Base-by-base conservation (phyloP, 306 rosid species). In the Coriaria nepalensis region DNA sequence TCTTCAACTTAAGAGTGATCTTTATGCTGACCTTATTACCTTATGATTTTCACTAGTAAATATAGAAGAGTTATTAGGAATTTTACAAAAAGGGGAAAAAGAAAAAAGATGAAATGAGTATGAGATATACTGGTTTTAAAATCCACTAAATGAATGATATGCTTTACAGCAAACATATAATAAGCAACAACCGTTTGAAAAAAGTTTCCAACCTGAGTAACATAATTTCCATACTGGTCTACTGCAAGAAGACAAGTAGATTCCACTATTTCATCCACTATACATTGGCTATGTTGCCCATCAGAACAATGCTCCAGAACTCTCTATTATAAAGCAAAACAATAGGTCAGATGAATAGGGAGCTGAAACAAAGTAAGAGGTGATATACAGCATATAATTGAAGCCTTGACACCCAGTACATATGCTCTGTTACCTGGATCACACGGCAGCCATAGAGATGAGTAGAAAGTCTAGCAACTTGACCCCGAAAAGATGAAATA, bases 391-490 rank as follows among this genome's bases (percentile, higher is more conserved):
- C 45, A 62, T 46, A 56, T 35, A 33, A 43, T 14, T 37, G 20
- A 12, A 63, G 48, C 20, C 32, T 34, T 40, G 34, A 45, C 33
- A 52, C 52, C 41, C 54, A 40, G 45, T 35, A 59, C 10, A 39
- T 44, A n/a, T 41, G 29, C 29, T 34, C 20, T 35, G 43, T 46
- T 67, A 81, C 90, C 84, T 74, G 90, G 56, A 81, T 68, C 55
- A 77, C 92, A 43, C 92, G 85, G 60, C 82, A 81, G 43, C 92
- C 85, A 62, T 81, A 81, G 9, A 85, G 85, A 72, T 81, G 92
- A 37, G 65, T 74, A 51, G 85, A 73, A 66, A 77, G 81, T 33
- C 59, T 43, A 6, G 63, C 52, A 45, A 77, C 92, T 20, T 71
- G 75, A 36, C 71, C 79, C 58, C 7, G 55, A 52, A 81, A 71